Evolutionary conservation across 1,139 yeast genomes (phyloP).

Genomic region (Meyerozyma elateridarum): DNA sequence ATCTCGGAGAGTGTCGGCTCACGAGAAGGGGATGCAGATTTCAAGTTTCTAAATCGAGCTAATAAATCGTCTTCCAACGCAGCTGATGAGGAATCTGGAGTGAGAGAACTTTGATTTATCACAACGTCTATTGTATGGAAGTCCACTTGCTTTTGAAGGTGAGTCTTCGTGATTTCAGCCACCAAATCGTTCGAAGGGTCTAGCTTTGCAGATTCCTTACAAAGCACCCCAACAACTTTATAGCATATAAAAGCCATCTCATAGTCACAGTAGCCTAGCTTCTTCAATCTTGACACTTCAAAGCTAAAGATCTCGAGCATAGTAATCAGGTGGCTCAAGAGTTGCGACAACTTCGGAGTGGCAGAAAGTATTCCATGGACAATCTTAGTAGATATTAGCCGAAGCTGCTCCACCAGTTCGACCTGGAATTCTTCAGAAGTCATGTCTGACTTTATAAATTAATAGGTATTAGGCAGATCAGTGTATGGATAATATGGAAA

Average conservation of each 20-base stretch:
- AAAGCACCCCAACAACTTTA: conserved; percentile 14
- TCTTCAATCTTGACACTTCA: conserved; percentile 24
- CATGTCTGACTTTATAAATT: not conserved
- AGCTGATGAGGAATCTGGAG: conserved; percentile 14
- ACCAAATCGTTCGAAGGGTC: conserved; percentile 13
- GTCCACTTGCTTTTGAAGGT: conserved; percentile 16
- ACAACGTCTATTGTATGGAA: conserved; percentile 6
- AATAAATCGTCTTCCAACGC: conserved; percentile 3
- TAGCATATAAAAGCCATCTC: conserved; percentile 33
- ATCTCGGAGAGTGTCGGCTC: not conserved
- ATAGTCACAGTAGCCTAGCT: conserved; percentile 34
- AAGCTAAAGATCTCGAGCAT: conserved; percentile 33
- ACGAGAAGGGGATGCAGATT: not conserved
- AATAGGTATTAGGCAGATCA: no score
- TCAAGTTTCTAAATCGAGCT: conserved; percentile 2
- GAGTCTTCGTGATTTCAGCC: conserved; percentile 18
- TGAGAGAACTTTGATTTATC: not conserved
- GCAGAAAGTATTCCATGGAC: conserved; percentile 2
- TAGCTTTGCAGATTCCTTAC: conserved; percentile 13
- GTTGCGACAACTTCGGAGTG: conserved; percentile 12
- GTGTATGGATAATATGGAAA: not conserved
- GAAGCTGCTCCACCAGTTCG: conserved; percentile 3
- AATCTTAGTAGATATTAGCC: conserved; percentile 2
- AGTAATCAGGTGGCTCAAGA: conserved; percentile 25
- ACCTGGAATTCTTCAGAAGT: not conserved